Conservation (phyloP, 2,329 filamentous ascomycete genomes). For the Penicillium sp. region DNA sequence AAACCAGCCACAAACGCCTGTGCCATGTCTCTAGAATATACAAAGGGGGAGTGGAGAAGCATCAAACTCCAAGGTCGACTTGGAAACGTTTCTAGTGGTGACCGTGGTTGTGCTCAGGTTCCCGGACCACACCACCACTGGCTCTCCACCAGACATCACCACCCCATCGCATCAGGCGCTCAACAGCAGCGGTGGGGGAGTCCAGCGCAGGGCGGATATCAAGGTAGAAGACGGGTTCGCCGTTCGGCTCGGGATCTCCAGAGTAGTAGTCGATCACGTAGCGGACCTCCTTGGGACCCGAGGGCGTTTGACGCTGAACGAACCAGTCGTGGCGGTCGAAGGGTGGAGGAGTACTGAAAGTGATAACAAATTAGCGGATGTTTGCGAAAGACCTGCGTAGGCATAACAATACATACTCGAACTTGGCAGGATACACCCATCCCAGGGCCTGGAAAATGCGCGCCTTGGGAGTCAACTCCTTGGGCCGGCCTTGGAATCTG, state of each 20-base stretch:
- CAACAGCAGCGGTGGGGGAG: constrained; percentile 75
- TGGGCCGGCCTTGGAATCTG: constrained; percentile 84
- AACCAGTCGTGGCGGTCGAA: constrained; percentile 99
- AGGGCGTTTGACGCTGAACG: constrained; percentile 68
- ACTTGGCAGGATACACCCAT: constrained; percentile 76
- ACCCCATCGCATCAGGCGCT: constrained; percentile 84
- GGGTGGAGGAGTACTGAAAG: constrained; percentile 70
- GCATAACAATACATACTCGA: constrained; percentile 62
- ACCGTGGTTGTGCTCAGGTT: constrained; percentile 9
- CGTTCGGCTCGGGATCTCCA: constrained; percentile 75
- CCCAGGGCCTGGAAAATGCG: constrained; percentile 79
- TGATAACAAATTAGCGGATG: constrained; percentile 11
- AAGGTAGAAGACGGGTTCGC: constrained; percentile 92
- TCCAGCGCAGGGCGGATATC: constrained; percentile 89
- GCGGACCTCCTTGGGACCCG: constrained; percentile 75
- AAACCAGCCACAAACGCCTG: constrained; percentile 26
- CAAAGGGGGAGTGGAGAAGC: constrained; percentile 29
- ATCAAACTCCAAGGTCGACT: constrained; percentile 3
- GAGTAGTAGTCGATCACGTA: constrained; percentile 98
- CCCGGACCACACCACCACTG: constrained; percentile 65
- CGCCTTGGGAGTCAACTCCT: constrained; percentile 89
- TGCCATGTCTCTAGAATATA: constrained; percentile 26
- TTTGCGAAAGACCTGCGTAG: background rate
- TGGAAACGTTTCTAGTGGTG: background rate
- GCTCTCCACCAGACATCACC: constrained; percentile 94